A percentile compares a stretch with the other conserved stretches of the same genome.
phyloP scores from a whole-genome alignment of 2,329 filamentous ascomycete species.

The Trichoderma endophyticum region DNA sequence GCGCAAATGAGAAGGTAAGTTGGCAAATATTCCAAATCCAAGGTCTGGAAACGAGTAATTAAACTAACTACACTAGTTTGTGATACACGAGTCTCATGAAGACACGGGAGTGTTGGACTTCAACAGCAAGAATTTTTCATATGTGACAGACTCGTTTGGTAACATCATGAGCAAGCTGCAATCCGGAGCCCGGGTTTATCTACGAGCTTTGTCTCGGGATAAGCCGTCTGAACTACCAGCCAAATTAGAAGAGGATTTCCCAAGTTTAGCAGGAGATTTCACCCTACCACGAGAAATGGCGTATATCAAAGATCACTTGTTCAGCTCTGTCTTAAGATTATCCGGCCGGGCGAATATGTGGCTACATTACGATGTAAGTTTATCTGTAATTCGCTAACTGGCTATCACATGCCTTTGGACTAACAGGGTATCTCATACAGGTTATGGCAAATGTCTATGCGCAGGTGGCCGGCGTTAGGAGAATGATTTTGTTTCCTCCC shows the following conservation, averaged over 20 bases:
- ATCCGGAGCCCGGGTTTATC: constrained; percentile 63
- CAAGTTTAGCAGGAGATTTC: constrained; percentile 67
- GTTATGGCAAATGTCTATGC: constrained; percentile 86
- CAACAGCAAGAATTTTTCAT: constrained; percentile 76
- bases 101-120: constrained; percentile 70
- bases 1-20: constrained; percentile 57
- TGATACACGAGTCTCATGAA: constrained; percentile 65
- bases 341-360: constrained; percentile 82
- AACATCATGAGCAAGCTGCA: constrained; percentile 61
- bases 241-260: constrained; percentile 69
- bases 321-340: constrained; percentile 77
- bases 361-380: constrained; percentile 77
- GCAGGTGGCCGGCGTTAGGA: constrained; percentile 72
- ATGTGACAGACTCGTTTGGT: constrained; percentile 65
- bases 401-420: neutral
- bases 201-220: constrained; percentile 71
- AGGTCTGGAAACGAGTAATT: neutral
- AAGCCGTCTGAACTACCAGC: constrained; percentile 68
- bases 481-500: constrained; percentile 74
- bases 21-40: neutral
- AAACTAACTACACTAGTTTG: constrained; percentile 46
- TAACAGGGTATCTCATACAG: constrained; percentile 35
- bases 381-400: neutral
- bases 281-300: constrained; percentile 59
- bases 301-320: constrained; percentile 58